Evolutionary conservation across 2,329 filamentous ascomycete species (phyloP), one percentile per base, ranked within the genome.

Genomic region (Botrytis byssoidea): DNA sequence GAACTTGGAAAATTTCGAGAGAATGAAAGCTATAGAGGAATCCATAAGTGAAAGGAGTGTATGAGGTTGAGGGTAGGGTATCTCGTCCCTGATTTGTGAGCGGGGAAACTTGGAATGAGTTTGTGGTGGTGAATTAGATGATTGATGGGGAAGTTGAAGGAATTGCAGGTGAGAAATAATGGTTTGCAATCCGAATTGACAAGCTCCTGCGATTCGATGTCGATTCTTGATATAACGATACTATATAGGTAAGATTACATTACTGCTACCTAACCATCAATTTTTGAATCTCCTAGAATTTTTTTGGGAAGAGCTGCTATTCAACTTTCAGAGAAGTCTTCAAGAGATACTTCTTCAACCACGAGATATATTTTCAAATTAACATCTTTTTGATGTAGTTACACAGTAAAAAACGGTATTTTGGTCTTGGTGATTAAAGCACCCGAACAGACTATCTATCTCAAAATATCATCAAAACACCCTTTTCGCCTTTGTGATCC

Each of bases 341-440:
- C 0, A 12, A 25, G 10, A 35, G 4, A 14, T 10, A 0, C 18
- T 60, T 22, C 1, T 35, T 60, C 7, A 6, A 35, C 20, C 18
- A 22, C 0, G 1, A 3, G 0, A 22, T 22, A 0, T 35, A 35
- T 1, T 35, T 60, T 3, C 9, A 22, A 10, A 14, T 9, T 20
- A 37, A 5, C 16, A 4, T 32, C n/a, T 10, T 29, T 59, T 8
- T 4, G 3, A 22, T 2, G 25, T 37, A 35, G 2, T 8, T 35
- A 35, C 4, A 60, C 1, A 1, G 1, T 7, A 5, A 6, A 35
- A 18, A 35, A 22, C 29, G 18, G 1, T 9, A 3, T 20, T 20
- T 22, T 35, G 0, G 1, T 35, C 2, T 1, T 6, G 1, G 2
- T 22, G 3, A 42, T 40, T 18, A 1, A 10, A 1, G 4, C 57